Evolutionary conservation across 192 early-diverging fungal genomes (phyloP).

Genomic region (Coemansia nantahalensis): DNA sequence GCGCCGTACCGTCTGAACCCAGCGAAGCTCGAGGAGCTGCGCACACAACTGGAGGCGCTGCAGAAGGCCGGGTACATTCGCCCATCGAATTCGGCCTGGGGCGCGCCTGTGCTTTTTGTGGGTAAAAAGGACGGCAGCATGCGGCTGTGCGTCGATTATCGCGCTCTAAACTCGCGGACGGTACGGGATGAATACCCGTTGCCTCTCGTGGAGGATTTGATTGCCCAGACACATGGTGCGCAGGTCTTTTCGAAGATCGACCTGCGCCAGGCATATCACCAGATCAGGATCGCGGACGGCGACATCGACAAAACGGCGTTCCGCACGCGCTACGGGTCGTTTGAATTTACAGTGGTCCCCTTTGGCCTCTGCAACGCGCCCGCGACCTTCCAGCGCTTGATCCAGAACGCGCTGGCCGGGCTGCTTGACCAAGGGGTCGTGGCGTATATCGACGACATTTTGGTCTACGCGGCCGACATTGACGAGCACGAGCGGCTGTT

Average conservation of each 20-base stretch:
- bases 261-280: constrained; percentile 44
- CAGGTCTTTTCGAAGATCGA: constrained; percentile 49
- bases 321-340: constrained; percentile 36
- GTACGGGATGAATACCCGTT: constrained; percentile 52
- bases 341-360: constrained; percentile 58
- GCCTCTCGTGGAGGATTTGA: constrained; percentile 50
- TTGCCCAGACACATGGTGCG: constrained; percentile 27
- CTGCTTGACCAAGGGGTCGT: constrained; percentile 34
- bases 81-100: too few species aligned
- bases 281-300: constrained; percentile 27
- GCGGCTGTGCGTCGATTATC: constrained; percentile 51
- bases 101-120: constrained; percentile 40
- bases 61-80: too few species aligned
- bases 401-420: constrained; percentile 51
- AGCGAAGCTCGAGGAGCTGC: too few species aligned
- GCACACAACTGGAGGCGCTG: too few species aligned
- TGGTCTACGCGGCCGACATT: constrained; percentile 20
- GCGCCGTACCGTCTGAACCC: too few species aligned
- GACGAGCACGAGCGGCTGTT: constrained; percentile 9
- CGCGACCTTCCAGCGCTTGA: constrained; percentile 54
- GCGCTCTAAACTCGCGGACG: constrained; percentile 53
- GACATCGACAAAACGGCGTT: constrained; percentile 53
- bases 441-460: constrained; percentile 50
- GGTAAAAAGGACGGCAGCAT: constrained; percentile 48
- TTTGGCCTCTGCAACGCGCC: constrained; percentile 61